phyloP scores from a whole-genome alignment of 352 stramenopile genomes.

The Phytophthora podocarpi region DNA sequence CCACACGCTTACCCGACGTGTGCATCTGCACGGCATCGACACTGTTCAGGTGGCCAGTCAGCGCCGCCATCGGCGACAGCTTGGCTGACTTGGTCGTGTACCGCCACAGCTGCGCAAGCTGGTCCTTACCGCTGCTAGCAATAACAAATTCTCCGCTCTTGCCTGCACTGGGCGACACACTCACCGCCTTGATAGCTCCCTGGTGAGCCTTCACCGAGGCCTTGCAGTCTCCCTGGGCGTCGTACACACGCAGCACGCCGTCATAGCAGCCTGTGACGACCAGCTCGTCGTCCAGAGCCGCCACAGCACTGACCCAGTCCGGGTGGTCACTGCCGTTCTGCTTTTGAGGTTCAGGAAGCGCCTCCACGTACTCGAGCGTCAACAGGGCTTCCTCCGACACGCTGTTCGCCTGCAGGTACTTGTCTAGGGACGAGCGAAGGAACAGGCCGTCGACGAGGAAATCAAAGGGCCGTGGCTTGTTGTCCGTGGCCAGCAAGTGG shows the following conservation, averaged over 20 bases:
- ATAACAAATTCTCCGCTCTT: conserved; percentile 57
- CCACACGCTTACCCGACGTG: conserved; percentile 41
- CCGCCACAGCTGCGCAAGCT: conserved; percentile 71
- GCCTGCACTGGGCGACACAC: conserved; percentile 24
- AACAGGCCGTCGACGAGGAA: conserved; percentile 84
- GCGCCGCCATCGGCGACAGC: conserved; percentile 54
- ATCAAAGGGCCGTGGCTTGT: conserved; percentile 78
- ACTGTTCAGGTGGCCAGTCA: conserved; percentile 84
- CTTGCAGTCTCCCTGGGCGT: conserved; percentile 52
- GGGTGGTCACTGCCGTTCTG: conserved; percentile 71
- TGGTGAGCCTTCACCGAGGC: conserved; percentile 79
- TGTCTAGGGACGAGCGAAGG: conserved; percentile 76
- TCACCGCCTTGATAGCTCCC: conserved; percentile 75
- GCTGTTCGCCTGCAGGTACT: conserved; percentile 69
- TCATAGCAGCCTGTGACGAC: conserved; percentile 89
- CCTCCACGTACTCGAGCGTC: conserved; percentile 90
- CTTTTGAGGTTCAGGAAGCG: conserved; percentile 73
- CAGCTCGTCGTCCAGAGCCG: conserved; percentile 39
- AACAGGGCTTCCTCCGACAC: conserved; percentile 85
- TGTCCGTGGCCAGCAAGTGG: conserved; percentile 69
- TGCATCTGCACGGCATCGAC: conserved; percentile 64
- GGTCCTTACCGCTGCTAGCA: conserved; percentile 79
- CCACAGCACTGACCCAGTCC: conserved; percentile 89
- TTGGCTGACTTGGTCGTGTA: conserved; percentile 43
- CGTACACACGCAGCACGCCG: conserved; percentile 82